Evolutionary conservation across 2,329 filamentous ascomycete genomes (phyloP).

Genomic region (Fusarium bactridioides): DNA sequence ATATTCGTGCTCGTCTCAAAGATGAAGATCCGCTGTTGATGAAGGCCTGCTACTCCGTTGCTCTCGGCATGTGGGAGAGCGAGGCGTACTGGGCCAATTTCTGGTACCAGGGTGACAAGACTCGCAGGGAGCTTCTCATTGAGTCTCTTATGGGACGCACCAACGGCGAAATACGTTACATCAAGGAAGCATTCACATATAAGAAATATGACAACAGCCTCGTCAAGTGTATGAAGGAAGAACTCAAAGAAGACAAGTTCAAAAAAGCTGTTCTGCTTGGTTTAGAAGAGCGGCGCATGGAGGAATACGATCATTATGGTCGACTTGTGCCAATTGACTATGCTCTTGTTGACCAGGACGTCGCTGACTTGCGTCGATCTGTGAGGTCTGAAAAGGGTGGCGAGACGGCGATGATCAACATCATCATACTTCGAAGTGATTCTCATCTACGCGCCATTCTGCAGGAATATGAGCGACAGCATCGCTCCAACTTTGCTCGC

Average conservation of each 20-base stretch:
- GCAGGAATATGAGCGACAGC: constrained; percentile 75
- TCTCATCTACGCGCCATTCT: constrained; percentile 82
- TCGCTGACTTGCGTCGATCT: constrained; percentile 71
- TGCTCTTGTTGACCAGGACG: constrained; percentile 73
- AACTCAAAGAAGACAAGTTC: constrained; percentile 96
- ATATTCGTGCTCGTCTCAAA: constrained; percentile 80
- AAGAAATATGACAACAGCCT: constrained; percentile 89
- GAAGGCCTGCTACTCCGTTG: constrained; percentile 90
- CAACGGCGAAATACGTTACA: constrained; percentile 84
- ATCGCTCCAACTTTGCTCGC: constrained; percentile 82
- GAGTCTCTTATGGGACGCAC: constrained; percentile 90
- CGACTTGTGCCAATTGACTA: constrained; percentile 64
- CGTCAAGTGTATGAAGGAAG: constrained; percentile 85
- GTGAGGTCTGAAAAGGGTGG: constrained; percentile 81
- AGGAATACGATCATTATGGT: constrained; percentile 76
- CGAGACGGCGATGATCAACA: constrained; percentile 85
- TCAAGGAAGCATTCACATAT: constrained; percentile 89
- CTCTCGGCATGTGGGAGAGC: constrained; percentile 88
- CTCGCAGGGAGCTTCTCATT: constrained; percentile 86
- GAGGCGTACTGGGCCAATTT: constrained; percentile 99
- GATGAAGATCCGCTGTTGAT: constrained; percentile 79
- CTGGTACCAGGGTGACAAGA: constrained; percentile 91
- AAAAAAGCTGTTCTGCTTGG: constrained; percentile 85
- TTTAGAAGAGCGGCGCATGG: constrained; percentile 83
- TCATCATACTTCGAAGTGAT: constrained; percentile 84